Percentiles rank a stretch among this genome's conserved stretches.
Conservation (phyloP, 768 basidiomycete species). For the Tulasnella sp. region DNA sequence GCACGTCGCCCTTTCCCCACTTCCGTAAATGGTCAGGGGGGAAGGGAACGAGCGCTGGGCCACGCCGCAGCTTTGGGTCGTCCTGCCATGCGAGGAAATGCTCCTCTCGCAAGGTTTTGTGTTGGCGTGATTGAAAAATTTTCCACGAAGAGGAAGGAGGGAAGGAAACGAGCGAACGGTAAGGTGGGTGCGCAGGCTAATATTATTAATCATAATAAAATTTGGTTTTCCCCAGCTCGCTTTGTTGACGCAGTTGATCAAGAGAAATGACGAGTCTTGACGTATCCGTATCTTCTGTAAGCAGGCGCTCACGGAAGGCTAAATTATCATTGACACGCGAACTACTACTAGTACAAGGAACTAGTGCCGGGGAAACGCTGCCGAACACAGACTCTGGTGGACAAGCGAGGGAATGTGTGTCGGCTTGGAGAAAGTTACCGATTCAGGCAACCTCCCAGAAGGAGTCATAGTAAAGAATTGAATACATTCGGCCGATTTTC, state of each 20-base stretch:
- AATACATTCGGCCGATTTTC: constrained; percentile 9
- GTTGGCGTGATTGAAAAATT: too few relatives aligned
- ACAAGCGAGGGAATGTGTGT: background rate
- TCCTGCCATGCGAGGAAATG: too few relatives aligned
- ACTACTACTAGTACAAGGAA: background rate
- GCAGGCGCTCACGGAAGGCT: background rate
- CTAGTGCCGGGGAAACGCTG: background rate
- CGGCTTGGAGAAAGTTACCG: background rate
- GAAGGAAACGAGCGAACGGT: background rate
- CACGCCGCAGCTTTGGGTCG: too few relatives aligned
- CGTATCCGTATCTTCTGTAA: too few relatives aligned
- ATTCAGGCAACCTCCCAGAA: background rate
- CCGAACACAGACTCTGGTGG: background rate
- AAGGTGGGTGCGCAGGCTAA: background rate
- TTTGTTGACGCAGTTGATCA: background rate
- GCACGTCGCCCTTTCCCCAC: too few relatives aligned
- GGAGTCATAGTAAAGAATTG: background rate
- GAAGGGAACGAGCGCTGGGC: too few relatives aligned
- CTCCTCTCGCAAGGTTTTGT: too few relatives aligned
- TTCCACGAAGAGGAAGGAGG: too few relatives aligned
- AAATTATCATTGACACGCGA: background rate
- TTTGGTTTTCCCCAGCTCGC: background rate
- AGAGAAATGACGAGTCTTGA: too few relatives aligned
- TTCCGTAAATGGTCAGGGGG: too few relatives aligned
- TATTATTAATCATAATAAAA: background rate